These are phyloP conservation scores for Suillus ampliporus DNA, from an alignment of 768 basidiomycete species.

Conservation along the genomic window DNA sequence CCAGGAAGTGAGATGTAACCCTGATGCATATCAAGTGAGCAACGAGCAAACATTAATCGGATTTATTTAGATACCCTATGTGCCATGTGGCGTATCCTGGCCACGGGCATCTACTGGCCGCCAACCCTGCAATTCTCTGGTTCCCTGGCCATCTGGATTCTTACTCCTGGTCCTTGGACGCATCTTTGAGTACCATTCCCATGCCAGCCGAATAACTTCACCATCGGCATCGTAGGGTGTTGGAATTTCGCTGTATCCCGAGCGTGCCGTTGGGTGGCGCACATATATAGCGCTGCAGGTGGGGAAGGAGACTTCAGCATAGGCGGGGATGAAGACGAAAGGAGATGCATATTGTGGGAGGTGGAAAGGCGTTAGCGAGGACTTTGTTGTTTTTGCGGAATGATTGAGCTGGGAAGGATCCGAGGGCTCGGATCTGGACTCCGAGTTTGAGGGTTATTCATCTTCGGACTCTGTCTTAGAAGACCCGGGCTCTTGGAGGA, in stretches of 20 bases:
- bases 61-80: background rate
- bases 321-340: constrained; percentile 92
- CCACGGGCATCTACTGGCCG: constrained; percentile 14
- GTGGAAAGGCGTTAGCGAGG: constrained; percentile 70
- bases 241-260: constrained; percentile 93
- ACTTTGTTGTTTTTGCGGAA: constrained; percentile 12
- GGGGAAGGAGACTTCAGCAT: constrained; percentile 82
- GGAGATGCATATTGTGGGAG: constrained; percentile 90
- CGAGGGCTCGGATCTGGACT: background rate
- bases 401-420: constrained; percentile 4
- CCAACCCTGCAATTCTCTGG: constrained; percentile 64
- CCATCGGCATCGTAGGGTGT: constrained; percentile 97
- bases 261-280: constrained; percentile 95
- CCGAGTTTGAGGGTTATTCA: constrained; percentile 7
- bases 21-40: background rate
- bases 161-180: constrained; percentile 72
- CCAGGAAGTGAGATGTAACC: background rate
- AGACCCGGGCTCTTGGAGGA: constrained; percentile 53
- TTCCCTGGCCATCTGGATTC: constrained; percentile 61
- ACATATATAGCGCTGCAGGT: constrained; percentile 94
- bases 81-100: background rate
- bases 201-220: constrained; percentile 86
- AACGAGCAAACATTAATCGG: background rate
- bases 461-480: constrained; percentile 21
- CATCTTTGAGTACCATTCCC: constrained; percentile 92